Percentiles rank a stretch among this genome's conserved stretches.
phyloP scores from a whole-genome alignment of 371 early-diverging fungal species.

The Chytridiales sp. region DNA sequence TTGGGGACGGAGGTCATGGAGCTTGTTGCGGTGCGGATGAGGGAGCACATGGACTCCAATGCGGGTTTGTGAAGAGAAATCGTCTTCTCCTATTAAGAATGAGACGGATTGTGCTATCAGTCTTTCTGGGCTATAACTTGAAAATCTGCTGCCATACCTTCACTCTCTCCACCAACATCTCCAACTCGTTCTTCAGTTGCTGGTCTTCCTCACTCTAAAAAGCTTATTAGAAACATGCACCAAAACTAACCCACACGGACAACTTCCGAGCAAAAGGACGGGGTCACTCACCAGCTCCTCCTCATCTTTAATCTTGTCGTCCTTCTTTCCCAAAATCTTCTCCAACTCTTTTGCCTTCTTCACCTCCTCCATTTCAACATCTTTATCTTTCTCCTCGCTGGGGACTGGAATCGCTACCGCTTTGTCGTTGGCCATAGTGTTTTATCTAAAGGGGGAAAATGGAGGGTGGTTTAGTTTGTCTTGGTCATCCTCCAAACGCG shows the following conservation, averaged over 20 bases:
- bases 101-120: neutral
- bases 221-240: conserved; percentile 1
- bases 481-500: no score
- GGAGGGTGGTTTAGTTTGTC: no score
- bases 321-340: conserved; percentile 27
- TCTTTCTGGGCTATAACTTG: neutral
- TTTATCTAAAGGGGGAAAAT: no score
- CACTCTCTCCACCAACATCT: conserved; percentile 89
- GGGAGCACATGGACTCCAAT: conserved; percentile 80
- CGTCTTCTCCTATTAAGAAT: conserved; percentile 62
- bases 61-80: conserved; percentile 76
- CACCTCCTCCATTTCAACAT: conserved; percentile 13
- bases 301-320: conserved; percentile 33
- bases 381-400: conserved; percentile 1
- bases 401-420: conserved; percentile 4
- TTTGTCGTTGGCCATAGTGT: neutral
- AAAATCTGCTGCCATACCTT: conserved; percentile 43
- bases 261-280: neutral
- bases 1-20: conserved; percentile 99
- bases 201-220: conserved; percentile 98
- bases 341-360: conserved; percentile 9
- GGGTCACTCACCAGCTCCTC: conserved; percentile 31
- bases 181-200: conserved; percentile 87
- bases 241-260: neutral
- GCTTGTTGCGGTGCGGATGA: conserved; percentile 89